Evolutionary conservation across 306 rosid species (phyloP), one percentile per base, ranked within the genome.

Genomic region (Medicago arabica): DNA sequence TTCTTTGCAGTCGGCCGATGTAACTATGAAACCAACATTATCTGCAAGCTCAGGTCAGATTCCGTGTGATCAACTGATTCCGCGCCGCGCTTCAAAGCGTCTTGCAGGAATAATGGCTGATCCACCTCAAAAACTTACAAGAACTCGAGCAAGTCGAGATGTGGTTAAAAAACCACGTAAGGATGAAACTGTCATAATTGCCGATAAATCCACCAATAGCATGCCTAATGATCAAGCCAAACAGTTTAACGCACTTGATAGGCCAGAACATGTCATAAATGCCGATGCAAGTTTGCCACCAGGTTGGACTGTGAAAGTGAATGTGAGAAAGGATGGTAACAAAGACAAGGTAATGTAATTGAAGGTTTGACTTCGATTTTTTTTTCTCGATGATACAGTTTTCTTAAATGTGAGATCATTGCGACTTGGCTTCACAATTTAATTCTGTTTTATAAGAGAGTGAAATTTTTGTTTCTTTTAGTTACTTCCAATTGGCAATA

Each of bases 51-150:
- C 75, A 76, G 75, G 21, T 50, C 74, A 50, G 51, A 83, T 61
- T 25, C 28, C 28, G 28, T 2, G 6, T 53, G 25, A 17, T 53
- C 25, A 17, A 53, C 59, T 16, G 25, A 17, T 18, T 78, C 97
- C 97, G 50, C 87, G 91, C 2, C 97, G 99, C 38, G 79, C 88
- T 63, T 95, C 99, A 38, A 95, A 90, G 84, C 92, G 99, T 76
- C 86, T 95, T 72, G 99, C 99, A 80, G 97, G 96, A 63, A 85
- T 90, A 76, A 82, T 85, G 80, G 76, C 77, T 80, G 99, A 83
- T 77, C 86, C 36, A 31, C 36, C 36, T 31, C 36, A 31, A 31
- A 6, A 87, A 69, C 85, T 86, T 61, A 78, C 77, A 86, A 59
- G 83, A 62, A 82, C 71, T 23, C 83, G 84, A 40, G 74, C 82